Conservation (phyloP, 768 basidiomycete species). For the Hebeloma cylindrosporum region DNA sequence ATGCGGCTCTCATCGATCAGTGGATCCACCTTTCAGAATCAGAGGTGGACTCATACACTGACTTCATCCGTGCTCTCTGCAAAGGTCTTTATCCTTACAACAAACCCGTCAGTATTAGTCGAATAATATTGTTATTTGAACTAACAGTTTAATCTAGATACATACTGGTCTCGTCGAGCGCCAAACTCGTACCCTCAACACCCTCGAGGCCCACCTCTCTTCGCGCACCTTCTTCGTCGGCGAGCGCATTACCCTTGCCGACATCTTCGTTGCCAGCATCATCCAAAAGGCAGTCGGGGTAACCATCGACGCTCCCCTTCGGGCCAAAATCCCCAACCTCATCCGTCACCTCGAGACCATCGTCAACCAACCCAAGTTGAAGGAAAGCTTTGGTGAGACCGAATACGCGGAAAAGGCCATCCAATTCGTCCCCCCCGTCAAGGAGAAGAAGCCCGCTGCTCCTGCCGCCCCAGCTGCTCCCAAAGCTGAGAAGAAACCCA, state of each 20-base stretch:
- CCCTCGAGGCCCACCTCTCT: conserved; percentile 72
- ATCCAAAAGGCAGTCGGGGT: conserved; percentile 52
- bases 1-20: conserved; percentile 78
- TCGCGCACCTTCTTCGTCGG: conserved; percentile 88
- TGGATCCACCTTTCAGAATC: conserved; percentile 77
- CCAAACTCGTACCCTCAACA: conserved; percentile 55
- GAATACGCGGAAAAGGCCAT: conserved; percentile 66
- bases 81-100: conserved; percentile 64
- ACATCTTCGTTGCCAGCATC: conserved; percentile 66
- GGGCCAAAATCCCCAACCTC: conserved; percentile 70
- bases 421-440: conserved; percentile 72
- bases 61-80: conserved; percentile 43
- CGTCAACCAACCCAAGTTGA: conserved; percentile 77
- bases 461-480: conserved; percentile 47
- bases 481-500: conserved; percentile 64
- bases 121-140: not conserved
- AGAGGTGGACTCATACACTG: conserved; percentile 50
- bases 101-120: conserved; percentile 68
- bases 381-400: conserved; percentile 61
- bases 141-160: conserved; percentile 5
- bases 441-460: conserved; percentile 73
- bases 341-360: conserved; percentile 88
- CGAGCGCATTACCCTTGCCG: conserved; percentile 94
- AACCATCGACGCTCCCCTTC: conserved; percentile 64
- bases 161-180: conserved; percentile 57